Evolutionary conservation across 257 asterid species (phyloP).

Genomic region (Primulina eburnea): DNA sequence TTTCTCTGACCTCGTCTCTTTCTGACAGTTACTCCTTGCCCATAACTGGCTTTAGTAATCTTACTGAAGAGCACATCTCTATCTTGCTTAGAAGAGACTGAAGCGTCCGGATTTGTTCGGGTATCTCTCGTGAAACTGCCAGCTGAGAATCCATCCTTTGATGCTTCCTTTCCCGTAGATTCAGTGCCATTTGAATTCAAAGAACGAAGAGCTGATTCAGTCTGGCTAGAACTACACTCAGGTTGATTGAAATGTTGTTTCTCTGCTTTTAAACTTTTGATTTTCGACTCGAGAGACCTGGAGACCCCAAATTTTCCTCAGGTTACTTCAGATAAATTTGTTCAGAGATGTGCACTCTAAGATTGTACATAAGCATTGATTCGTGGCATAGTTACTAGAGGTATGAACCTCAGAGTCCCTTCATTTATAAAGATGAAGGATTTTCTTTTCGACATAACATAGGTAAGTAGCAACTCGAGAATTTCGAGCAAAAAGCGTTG

Average conservation of each 20-base stretch:
- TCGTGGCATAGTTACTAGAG: background rate
- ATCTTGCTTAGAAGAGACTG: conserved; percentile 37
- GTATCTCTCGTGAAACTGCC: conserved; percentile 71
- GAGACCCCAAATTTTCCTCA: conserved; percentile 8
- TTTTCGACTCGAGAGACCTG: conserved; percentile 80
- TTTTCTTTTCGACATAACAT: background rate
- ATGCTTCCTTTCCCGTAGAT: conserved; percentile 45
- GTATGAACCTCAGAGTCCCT: background rate
- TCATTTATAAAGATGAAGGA: background rate
- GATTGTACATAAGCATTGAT: background rate
- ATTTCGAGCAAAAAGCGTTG: background rate
- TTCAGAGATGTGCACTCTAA: background rate
- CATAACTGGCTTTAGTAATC: conserved; percentile 30
- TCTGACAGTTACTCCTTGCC: conserved; percentile 44
- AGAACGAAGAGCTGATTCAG: conserved; percentile 46
- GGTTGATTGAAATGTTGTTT: conserved; percentile 36
- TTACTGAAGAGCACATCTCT: conserved; percentile 26
- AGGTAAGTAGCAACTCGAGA: background rate
- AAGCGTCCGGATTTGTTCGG: conserved; percentile 36
- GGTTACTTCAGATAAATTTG: background rate
- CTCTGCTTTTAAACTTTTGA: conserved; percentile 52
- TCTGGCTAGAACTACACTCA: conserved; percentile 34
- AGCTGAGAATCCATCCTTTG: conserved; percentile 65
- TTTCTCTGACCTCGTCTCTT: conserved; percentile 74
- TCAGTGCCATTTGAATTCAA: conserved; percentile 53